Conservation (phyloP, 352 stramenopile genomes). For the Plasmopara viticola region DNA sequence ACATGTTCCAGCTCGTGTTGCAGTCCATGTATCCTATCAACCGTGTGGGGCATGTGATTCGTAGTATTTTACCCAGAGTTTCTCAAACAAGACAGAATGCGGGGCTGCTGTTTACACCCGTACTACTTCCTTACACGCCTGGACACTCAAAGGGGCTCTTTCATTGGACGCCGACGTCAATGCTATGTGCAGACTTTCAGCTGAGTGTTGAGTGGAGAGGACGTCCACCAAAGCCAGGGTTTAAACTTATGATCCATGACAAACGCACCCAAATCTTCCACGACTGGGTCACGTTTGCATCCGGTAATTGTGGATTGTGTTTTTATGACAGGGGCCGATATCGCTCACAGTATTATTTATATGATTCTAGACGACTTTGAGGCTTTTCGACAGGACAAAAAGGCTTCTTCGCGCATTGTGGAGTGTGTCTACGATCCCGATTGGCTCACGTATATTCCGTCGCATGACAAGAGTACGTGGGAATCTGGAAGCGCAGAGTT, state of each 20-base stretch:
- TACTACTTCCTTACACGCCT: conserved; percentile 71
- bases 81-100: conserved; percentile 72
- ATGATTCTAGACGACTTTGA: conserved; percentile 60
- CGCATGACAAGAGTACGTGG: conserved; percentile 78
- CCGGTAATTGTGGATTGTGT: conserved; percentile 26
- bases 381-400: conserved; percentile 72
- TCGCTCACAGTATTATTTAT: not conserved
- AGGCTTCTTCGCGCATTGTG: conserved; percentile 73
- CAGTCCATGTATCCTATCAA: conserved; percentile 82
- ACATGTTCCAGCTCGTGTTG: conserved; percentile 77
- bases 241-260: conserved; percentile 82
- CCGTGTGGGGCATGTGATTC: conserved; percentile 70
- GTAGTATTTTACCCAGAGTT: conserved; percentile 64
- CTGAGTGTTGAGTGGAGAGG: conserved; percentile 77
- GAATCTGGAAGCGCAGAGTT: conserved; percentile 62
- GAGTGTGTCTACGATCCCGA: conserved; percentile 80
- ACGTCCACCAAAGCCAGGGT: conserved; percentile 66
- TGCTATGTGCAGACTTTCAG: conserved; percentile 70
- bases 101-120: conserved; percentile 71
- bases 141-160: conserved; percentile 73
- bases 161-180: conserved; percentile 52
- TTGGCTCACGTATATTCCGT: conserved; percentile 79
- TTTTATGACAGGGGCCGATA: not conserved
- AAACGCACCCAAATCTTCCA: conserved; percentile 82
- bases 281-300: conserved; percentile 83